Percentiles rank a stretch among this genome's conserved stretches.
phyloP scores from a whole-genome alignment of 2,329 filamentous ascomycete species.

The Scortechinia acanthostroma region DNA sequence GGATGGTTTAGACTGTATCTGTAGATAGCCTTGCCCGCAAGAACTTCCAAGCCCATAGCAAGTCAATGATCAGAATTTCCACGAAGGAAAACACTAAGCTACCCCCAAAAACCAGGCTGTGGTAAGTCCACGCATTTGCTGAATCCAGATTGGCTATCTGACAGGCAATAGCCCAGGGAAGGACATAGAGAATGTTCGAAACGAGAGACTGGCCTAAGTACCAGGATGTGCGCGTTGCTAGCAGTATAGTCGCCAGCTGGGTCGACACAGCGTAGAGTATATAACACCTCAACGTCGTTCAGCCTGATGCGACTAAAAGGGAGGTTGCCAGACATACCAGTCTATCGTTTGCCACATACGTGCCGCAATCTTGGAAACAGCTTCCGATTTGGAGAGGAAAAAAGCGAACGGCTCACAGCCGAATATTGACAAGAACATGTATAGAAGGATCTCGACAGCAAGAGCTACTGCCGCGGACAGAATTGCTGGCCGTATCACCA shows the following conservation, averaged over 20 bases:
- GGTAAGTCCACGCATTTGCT: slow-evolving; percentile 58
- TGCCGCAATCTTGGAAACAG: slow-evolving; percentile 51
- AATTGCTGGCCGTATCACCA: slow-evolving; percentile 46
- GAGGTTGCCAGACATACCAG: too few relatives aligned
- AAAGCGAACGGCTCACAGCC: slow-evolving; percentile 52
- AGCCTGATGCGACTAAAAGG: too few relatives aligned
- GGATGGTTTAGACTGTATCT: too few relatives aligned
- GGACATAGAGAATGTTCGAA: slow-evolving; percentile 61
- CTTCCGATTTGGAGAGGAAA: slow-evolving; percentile 50
- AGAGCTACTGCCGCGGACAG: slow-evolving; percentile 43
- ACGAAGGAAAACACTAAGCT: slow-evolving; percentile 63
- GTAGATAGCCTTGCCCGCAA: too few relatives aligned
- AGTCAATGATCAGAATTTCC: slow-evolving; percentile 39
- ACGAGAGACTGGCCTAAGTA: slow-evolving; percentile 61
- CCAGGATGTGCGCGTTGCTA: slow-evolving; percentile 58
- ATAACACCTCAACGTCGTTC: too few relatives aligned
- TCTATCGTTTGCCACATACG: slow-evolving; percentile 60
- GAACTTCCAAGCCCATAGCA: slow-evolving; percentile 44
- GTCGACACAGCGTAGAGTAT: slow-evolving; percentile 62
- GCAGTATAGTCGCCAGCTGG: slow-evolving; percentile 56
- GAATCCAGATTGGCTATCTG: slow-evolving; percentile 35
- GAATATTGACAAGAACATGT: slow-evolving; percentile 50
- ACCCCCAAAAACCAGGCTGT: slow-evolving; percentile 62
- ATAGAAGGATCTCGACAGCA: slow-evolving; percentile 51
- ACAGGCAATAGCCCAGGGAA: slow-evolving; percentile 65